Evolutionary conservation across 2,329 filamentous ascomycete genomes (phyloP).

Genomic region (Pezicula radicicola): DNA sequence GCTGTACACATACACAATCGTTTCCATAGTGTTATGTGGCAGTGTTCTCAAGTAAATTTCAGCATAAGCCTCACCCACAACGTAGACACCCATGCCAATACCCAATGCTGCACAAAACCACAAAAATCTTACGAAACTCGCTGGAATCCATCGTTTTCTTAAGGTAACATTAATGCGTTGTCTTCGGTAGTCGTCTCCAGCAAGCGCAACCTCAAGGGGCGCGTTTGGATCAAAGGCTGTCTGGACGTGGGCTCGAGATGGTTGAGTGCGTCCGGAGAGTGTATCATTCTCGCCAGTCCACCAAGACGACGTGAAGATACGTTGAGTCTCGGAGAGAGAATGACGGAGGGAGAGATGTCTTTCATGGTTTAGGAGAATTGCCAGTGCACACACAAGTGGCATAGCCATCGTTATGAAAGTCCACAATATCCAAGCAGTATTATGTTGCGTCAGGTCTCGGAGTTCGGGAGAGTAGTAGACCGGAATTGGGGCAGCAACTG

Average conservation of each 20-base stretch:
- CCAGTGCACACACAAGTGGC: slow-evolving; percentile 63
- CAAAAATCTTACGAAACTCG: slow-evolving; percentile 65
- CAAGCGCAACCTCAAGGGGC: slow-evolving; percentile 25
- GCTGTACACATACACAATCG: slow-evolving; percentile 67
- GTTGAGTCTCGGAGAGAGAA: slow-evolving; percentile 62
- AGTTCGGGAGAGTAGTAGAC: slow-evolving; percentile 53
- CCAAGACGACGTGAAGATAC: slow-evolving; percentile 64
- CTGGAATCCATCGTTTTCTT: slow-evolving; percentile 51
- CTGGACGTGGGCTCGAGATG: slow-evolving; percentile 33
- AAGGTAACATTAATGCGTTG: slow-evolving; percentile 17
- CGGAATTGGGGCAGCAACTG: slow-evolving; percentile 56
- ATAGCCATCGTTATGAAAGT: slow-evolving; percentile 69
- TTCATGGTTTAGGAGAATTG: slow-evolving; percentile 61
- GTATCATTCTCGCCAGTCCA: slow-evolving; percentile 56
- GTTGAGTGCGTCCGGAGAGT: slow-evolving; percentile 36
- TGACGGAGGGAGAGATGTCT: slow-evolving; percentile 60
- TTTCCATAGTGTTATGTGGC: slow-evolving; percentile 64
- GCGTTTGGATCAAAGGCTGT: slow-evolving; percentile 25
- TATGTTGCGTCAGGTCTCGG: slow-evolving; percentile 55
- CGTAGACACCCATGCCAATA: slow-evolving; percentile 62
- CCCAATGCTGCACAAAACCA: slow-evolving; percentile 66
- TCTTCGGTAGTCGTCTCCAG: slow-evolving; percentile 15
- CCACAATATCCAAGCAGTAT: slow-evolving; percentile 67
- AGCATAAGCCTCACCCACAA: slow-evolving; percentile 66
- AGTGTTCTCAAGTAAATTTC: slow-evolving; percentile 66